Conservation (phyloP, 1,284 basidiomycete genomes). For the Somion occarium region DNA sequence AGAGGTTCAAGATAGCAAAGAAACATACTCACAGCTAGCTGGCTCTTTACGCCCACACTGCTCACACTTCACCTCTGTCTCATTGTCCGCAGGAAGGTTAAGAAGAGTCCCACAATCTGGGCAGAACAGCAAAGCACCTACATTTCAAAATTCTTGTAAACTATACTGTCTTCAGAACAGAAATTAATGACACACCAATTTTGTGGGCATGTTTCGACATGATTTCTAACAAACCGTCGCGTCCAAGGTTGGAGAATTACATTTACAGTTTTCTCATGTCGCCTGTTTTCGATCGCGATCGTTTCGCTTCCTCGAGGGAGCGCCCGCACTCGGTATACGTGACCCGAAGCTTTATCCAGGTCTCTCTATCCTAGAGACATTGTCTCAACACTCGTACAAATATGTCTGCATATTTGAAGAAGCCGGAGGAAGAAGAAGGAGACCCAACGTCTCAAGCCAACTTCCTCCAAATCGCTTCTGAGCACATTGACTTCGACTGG, state of each 20-base stretch:
- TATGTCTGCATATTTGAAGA: too few relatives aligned
- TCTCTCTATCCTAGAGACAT: too few relatives aligned
- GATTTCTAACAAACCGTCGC: background rate
- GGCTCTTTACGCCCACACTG: constrained; percentile 88
- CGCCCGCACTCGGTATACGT: too few relatives aligned
- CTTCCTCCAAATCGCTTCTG: constrained; percentile 64
- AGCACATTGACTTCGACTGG: constrained; percentile 81
- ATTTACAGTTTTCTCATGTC: too few relatives aligned
- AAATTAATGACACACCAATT: constrained; percentile 24
- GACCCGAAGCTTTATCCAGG: too few relatives aligned
- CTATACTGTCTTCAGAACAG: background rate
- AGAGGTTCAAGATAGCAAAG: constrained; percentile 3
- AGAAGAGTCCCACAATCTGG: constrained; percentile 89
- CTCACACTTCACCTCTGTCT: constrained; percentile 77
- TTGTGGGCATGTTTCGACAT: constrained; percentile 21
- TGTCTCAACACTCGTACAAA: too few relatives aligned
- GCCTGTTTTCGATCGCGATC: too few relatives aligned
- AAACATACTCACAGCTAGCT: constrained; percentile 66
- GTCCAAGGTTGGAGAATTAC: too few relatives aligned
- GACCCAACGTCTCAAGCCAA: constrained; percentile 83
- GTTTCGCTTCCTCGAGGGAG: too few relatives aligned
- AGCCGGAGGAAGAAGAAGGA: background rate
- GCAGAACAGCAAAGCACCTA: constrained; percentile 92
- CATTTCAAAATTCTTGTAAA: background rate
- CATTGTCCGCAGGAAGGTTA: constrained; percentile 76